Percentiles rank a stretch among this genome's conserved stretches.
Conservation (phyloP, 2,329 filamentous ascomycete genomes). For the Fusarium citri region DNA sequence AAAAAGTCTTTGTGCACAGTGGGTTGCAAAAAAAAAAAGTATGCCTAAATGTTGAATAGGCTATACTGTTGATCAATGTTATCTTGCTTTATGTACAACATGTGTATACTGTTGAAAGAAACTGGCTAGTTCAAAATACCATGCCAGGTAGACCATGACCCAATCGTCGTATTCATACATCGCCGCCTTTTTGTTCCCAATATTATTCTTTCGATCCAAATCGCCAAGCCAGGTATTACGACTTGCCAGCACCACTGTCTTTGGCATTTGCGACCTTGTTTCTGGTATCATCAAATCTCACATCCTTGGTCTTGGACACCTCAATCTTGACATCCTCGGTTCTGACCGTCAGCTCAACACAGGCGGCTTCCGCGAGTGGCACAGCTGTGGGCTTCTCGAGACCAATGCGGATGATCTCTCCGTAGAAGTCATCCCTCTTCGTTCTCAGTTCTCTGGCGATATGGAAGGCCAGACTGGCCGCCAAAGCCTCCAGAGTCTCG, state of each 20-base stretch:
- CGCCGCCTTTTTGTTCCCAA: background rate
- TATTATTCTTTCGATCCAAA: background rate
- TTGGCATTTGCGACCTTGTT: constrained; percentile 12
- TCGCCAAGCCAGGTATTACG: background rate
- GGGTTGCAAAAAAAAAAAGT: background rate
- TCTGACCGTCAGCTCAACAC: constrained; percentile 64
- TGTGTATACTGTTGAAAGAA: background rate
- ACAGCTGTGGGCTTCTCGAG: constrained; percentile 81
- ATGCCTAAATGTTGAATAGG: background rate
- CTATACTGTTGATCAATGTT: background rate
- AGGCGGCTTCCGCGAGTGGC: constrained; percentile 76
- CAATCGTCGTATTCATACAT: background rate
- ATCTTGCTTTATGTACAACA: constrained; percentile 12
- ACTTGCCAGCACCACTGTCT: background rate
- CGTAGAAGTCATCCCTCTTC: constrained; percentile 44
- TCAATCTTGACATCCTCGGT: constrained; percentile 44
- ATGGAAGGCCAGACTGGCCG: constrained; percentile 58
- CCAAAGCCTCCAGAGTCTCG: constrained; percentile 73
- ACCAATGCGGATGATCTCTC: constrained; percentile 67
- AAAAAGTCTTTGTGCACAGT: background rate
- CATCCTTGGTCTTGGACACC: constrained; percentile 15
- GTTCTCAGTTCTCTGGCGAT: constrained; percentile 59
- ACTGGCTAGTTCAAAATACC: constrained; percentile 2
- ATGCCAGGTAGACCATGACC: background rate
- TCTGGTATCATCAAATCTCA: constrained; percentile 25